phyloP scores from a whole-genome alignment of 164 flowering plant genomes.

The Magnolia officinalis region DNA sequence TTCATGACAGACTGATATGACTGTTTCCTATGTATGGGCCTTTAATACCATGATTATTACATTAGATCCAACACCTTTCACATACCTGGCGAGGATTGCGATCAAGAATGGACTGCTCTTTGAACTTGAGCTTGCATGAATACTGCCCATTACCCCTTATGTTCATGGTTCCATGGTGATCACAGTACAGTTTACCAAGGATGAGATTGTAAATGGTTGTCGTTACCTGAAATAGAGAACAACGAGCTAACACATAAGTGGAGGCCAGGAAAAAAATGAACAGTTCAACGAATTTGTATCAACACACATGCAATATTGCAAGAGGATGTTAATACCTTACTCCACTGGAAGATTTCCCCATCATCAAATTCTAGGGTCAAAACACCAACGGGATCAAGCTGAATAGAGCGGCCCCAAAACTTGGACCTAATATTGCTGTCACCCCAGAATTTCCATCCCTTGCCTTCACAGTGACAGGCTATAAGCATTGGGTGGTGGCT shows the following conservation, averaged over 20 bases:
- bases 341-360: constrained; percentile 95
- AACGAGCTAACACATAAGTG: neutral
- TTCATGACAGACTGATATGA: too few species aligned
- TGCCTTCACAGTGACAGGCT: constrained; percentile 98
- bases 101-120: constrained; percentile 81
- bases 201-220: constrained; percentile 80
- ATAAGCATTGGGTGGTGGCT: constrained; percentile 95
- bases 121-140: constrained; percentile 86
- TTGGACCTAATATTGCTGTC: constrained; percentile 81
- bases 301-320: too few species aligned
- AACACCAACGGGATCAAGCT: constrained; percentile 87
- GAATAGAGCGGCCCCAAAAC: constrained; percentile 94
- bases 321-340: constrained; percentile 51
- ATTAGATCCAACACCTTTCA: neutral
- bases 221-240: constrained; percentile 54
- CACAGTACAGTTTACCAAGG: constrained; percentile 83
- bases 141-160: constrained; percentile 67
- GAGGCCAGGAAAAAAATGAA: neutral
- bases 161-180: constrained; percentile 87
- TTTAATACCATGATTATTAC: neutral
- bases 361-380: constrained; percentile 89
- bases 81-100: constrained; percentile 86
- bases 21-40: too few species aligned
- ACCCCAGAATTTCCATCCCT: constrained; percentile 94
- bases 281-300: neutral